A percentile compares a stretch with the other conserved stretches of the same genome.
phyloP scores from a whole-genome alignment of 495 filamentous ascomycete species.

The Schizothecium vesticola region DNA sequence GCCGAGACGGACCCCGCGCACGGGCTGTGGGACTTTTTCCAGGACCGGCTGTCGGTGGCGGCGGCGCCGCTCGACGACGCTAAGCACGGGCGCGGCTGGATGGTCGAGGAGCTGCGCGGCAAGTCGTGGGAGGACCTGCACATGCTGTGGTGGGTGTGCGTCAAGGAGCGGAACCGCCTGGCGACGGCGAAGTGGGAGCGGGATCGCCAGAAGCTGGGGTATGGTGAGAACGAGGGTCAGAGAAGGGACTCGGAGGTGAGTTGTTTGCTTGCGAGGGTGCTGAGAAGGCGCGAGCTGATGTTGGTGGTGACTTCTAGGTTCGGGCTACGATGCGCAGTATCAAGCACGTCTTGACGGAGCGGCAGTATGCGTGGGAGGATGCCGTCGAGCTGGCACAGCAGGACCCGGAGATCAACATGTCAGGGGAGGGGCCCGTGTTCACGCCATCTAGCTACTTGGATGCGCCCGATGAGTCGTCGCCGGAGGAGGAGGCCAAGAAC shows the following conservation, averaged over 20 bases:
- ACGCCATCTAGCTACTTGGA: constrained; percentile 36
- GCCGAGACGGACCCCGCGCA: constrained; percentile 64
- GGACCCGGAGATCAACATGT: constrained; percentile 61
- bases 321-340: constrained; percentile 68
- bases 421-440: constrained; percentile 44
- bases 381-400: constrained; percentile 63
- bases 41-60: constrained; percentile 55
- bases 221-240: constrained; percentile 59
- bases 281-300: constrained; percentile 4
- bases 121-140: constrained; percentile 96
- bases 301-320: constrained; percentile 44
- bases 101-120: constrained; percentile 74
- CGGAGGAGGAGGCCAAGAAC: constrained; percentile 15
- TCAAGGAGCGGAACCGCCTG: constrained; percentile 86
- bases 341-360: constrained; percentile 77
- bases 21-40: constrained; percentile 93
- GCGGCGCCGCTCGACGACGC: constrained; percentile 60
- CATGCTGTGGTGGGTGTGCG: constrained; percentile 88
- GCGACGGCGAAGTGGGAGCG: constrained; percentile 69
- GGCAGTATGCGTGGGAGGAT: constrained; percentile 86
- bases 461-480: not conserved
- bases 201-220: constrained; percentile 55
- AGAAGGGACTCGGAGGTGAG: constrained; percentile 59
- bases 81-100: constrained; percentile 76
- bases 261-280: not conserved